Percentiles rank a stretch among this genome's conserved stretches.
Evolutionary conservation across 768 basidiomycete species (phyloP).

Genomic region (Macrolepiota fuliginosa): DNA sequence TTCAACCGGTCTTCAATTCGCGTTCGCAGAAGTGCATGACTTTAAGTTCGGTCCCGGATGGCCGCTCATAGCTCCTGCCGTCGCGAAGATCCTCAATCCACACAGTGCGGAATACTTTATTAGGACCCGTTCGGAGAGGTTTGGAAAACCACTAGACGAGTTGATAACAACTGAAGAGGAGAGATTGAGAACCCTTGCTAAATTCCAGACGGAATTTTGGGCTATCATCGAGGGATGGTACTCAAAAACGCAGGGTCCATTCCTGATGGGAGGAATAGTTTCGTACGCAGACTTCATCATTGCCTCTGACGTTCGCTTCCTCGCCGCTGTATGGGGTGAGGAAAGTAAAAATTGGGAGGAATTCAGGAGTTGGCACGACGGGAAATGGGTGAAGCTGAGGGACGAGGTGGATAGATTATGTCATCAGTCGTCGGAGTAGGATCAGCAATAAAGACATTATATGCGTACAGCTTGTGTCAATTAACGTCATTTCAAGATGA

Average conservation of each 20-base stretch:
- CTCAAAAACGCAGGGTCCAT: not conserved
- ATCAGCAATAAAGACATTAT: too few relatives aligned
- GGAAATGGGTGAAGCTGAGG: constrained; percentile 22
- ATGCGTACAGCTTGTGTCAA: too few relatives aligned
- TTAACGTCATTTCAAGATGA: too few relatives aligned
- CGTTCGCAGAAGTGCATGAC: not conserved
- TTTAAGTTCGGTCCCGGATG: not conserved
- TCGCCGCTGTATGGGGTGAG: constrained; percentile 18
- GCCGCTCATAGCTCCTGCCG: not conserved
- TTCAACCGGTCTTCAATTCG: not conserved
- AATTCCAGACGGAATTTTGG: not conserved
- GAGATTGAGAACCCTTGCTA: constrained; percentile 4
- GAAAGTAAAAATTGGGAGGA: constrained; percentile 26
- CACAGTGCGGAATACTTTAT: not conserved
- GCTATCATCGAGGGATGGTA: not conserved
- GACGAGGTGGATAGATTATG: not conserved
- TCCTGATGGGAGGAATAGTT: constrained; percentile 22
- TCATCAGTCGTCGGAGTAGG: not conserved
- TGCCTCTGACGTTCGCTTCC: not conserved
- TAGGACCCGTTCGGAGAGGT: not conserved
- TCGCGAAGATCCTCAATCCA: not conserved
- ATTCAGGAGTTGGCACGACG: constrained; percentile 21
- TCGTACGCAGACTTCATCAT: not conserved
- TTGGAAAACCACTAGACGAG: not conserved
- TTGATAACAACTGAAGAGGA: not conserved